Percentiles rank a stretch among this genome's conserved stretches.
Evolutionary conservation across 306 rosid genomes (phyloP).

Genomic region (Boehmeria nivea): DNA sequence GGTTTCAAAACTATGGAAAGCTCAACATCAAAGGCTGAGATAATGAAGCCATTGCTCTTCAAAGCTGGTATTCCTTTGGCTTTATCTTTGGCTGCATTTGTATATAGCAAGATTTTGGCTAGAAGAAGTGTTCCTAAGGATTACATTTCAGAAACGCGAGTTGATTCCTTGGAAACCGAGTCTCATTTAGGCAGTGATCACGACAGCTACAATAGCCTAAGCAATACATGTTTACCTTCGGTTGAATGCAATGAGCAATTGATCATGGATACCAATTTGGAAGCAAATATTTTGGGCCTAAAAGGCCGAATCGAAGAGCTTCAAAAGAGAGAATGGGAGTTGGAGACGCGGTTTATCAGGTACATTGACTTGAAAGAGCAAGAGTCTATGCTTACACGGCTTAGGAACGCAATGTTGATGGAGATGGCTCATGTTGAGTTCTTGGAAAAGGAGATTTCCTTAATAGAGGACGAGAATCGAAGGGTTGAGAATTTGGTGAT

Average conservation of each 20-base stretch:
- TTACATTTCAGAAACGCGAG: constrained; percentile 9
- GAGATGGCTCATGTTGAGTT: constrained; percentile 45
- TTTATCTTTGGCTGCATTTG: constrained; percentile 52
- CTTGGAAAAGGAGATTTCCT: constrained; percentile 46
- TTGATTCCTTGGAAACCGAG: constrained; percentile 16
- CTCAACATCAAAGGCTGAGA: constrained; percentile 33
- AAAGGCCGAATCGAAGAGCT: constrained; percentile 41
- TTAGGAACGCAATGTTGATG: constrained; percentile 34
- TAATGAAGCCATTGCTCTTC: constrained; percentile 37
- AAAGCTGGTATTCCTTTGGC: constrained; percentile 70
- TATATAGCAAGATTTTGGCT: constrained; percentile 48
- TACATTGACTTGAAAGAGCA: constrained; percentile 55
- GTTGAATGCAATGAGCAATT: constrained; percentile 14
- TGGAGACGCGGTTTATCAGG: constrained; percentile 36
- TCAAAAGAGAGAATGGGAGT: constrained; percentile 43
- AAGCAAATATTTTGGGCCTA: constrained; percentile 36
- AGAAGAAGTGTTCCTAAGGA: constrained; percentile 29
- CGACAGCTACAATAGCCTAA: constrained; percentile 24
- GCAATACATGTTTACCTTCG: constrained; percentile 6
- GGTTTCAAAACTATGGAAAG: constrained; percentile 32
- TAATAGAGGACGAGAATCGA: constrained; percentile 35
- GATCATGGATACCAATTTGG: constrained; percentile 16
- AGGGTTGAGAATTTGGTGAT: constrained; percentile 35
- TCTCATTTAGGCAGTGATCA: constrained; percentile 23
- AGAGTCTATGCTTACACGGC: constrained; percentile 41